Evolutionary conservation across 306 rosid genomes (phyloP), one percentile per base, ranked within the genome.

Genomic region (Rosa lucieae): DNA sequence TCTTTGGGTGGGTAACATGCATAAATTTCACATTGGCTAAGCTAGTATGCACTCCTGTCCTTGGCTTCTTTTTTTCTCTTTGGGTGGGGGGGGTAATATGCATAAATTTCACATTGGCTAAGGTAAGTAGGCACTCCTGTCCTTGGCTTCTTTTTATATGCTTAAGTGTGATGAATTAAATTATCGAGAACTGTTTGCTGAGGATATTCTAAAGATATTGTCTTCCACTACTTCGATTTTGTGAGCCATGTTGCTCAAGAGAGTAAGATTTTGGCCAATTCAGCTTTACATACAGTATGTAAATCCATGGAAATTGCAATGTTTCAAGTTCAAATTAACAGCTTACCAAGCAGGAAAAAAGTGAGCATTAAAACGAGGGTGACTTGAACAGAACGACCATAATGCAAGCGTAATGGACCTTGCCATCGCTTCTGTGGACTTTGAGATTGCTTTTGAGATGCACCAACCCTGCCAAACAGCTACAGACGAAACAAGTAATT

Each of bases 351-450:
- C 47, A 94, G 81, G 83, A 94, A 92, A 66, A 94, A 78, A 73
- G 94, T 86, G 81, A 94, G 82, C 94, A 92, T 86, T 65, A 94
- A 85, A 84, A 87, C 92, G 43, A 94, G 94, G 51, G 89, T 92
- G 73, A 86, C 87, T 91, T 87, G 90, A 78, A 89, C 78, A 79
- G 97, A 85, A 84, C 91, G 83, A 71, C 94, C 85, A 70, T 82
- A 58, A 62, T 87, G 91, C 82, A 85, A 63, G 20, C 82, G 88
- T 32, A 78, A 68, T 37, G 94, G 88, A 80, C 85, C 78, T 69
- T 82, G 93, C 83, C 82, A 78, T 72, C 87, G 94, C 73, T 90
- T 89, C 70, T 79, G 76, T 46, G 93, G 87, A 79, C 86, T 85
- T 76, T 81, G 93, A 73, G 76, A 75, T 74, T 88, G 96, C 78